Conservation (phyloP, 441 rosid species). For the Adansonia madagascariensis region DNA sequence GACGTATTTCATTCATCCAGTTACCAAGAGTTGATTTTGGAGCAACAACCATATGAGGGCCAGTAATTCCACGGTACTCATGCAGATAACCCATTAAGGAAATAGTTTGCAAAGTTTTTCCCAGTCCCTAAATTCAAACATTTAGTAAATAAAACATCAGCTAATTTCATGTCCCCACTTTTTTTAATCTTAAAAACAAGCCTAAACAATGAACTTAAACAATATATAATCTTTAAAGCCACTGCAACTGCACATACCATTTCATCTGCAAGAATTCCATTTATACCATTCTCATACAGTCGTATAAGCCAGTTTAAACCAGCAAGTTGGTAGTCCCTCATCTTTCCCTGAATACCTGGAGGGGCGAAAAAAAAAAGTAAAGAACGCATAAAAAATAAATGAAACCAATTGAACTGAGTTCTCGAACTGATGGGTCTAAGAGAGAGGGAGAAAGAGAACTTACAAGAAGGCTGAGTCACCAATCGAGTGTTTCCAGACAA, state of each 20-base stretch:
- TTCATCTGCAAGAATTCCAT: conserved; percentile 99
- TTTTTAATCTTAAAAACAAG: conserved; percentile 3
- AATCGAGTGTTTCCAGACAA: conserved; percentile 82
- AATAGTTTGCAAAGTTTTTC: conserved; percentile 97
- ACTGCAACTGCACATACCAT: conserved; percentile 56
- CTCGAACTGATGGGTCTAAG: background rate
- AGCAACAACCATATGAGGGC: conserved; percentile 99
- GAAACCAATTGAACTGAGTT: background rate
- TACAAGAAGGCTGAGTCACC: conserved; percentile 95
- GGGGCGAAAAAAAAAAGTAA: conserved; percentile 18
- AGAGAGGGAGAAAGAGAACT: conserved; percentile 34
- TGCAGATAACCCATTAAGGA: conserved; percentile 93
- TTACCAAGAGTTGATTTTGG: conserved; percentile 99
- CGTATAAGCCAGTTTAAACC: conserved; percentile 98
- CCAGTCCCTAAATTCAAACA: conserved; percentile 73
- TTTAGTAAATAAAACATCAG: background rate
- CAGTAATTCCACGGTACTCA: conserved; percentile 89
- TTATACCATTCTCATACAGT: conserved; percentile 96
- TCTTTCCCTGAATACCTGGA: conserved; percentile 93
- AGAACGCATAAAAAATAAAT: background rate
- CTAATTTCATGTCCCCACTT: background rate
- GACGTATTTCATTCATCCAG: conserved; percentile 99
- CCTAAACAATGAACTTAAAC: background rate
- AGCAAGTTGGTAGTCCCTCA: conserved; percentile 99
- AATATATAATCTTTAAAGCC: conserved; percentile 7